These are phyloP conservation scores for Graphilbum fragrans DNA, from an alignment of 2,329 filamentous ascomycete genomes.

Conservation along the genomic window DNA sequence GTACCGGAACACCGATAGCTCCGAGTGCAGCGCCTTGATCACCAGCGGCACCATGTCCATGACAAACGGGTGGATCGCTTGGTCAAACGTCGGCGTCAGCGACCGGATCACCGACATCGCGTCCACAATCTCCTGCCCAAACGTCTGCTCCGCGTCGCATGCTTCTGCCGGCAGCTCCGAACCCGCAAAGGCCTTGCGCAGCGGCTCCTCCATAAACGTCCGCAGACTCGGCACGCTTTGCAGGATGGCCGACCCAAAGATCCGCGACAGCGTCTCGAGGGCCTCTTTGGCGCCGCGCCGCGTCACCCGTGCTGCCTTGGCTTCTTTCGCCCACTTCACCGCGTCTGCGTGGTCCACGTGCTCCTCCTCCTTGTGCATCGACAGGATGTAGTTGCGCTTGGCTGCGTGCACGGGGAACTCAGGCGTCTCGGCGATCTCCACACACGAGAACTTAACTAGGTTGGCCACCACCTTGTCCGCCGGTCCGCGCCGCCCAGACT, in stretches of 20 bases:
- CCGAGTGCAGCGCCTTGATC: conserved; percentile 76
- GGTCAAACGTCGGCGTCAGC: conserved; percentile 78
- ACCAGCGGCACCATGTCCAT: conserved; percentile 75
- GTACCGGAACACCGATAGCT: conserved; percentile 86
- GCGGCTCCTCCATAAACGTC: conserved; percentile 68
- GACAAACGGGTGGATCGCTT: conserved; percentile 65
- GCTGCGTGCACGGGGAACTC: conserved; percentile 78
- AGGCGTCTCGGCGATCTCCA: conserved; percentile 93
- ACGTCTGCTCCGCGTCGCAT: conserved; percentile 56
- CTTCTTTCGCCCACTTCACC: conserved; percentile 79
- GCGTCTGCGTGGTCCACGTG: conserved; percentile 85
- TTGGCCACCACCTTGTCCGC: conserved; percentile 96
- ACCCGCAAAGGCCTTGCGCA: conserved; percentile 60
- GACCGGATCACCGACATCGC: conserved; percentile 86
- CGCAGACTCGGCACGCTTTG: conserved; percentile 75
- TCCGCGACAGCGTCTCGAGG: conserved; percentile 71
- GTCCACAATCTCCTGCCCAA: conserved; percentile 90
- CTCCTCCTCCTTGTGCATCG: conserved; percentile 94
- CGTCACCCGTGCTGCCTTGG: conserved; percentile 78
- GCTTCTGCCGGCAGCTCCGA: conserved; percentile 61
- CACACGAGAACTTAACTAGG: conserved; percentile 92
- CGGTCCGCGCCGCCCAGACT: conserved; percentile 65
- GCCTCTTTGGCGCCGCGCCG: conserved; percentile 89
- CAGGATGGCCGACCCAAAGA: conserved; percentile 68
- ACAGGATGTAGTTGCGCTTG: conserved; percentile 73